phyloP scores from a whole-genome alignment of 768 basidiomycete species.

The Sporobolomyces phaffii region DNA sequence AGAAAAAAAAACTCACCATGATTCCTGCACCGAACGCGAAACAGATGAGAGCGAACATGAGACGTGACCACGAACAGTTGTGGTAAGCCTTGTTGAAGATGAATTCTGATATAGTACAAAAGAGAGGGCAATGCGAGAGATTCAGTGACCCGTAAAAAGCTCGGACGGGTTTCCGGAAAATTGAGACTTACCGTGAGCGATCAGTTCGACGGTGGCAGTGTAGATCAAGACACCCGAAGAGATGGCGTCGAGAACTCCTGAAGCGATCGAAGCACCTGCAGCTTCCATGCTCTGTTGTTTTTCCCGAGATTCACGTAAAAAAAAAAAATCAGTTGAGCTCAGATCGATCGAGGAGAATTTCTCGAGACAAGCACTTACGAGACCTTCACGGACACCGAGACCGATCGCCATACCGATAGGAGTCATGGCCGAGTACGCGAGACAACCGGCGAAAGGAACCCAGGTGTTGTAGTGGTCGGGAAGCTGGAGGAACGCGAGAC shows the following conservation, averaged over 20 bases:
- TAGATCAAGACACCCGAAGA: conserved; percentile 40
- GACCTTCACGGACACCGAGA: conserved; percentile 36
- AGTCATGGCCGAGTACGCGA: conserved; percentile 41
- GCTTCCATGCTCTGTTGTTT: conserved; percentile 25
- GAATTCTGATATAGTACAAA: not conserved
- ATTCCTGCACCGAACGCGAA: conserved; percentile 37
- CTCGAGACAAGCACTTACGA: no score
- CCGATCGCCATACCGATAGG: conserved; percentile 42
- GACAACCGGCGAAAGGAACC: conserved; percentile 28
- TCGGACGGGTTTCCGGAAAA: no score
- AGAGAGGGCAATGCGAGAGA: not conserved
- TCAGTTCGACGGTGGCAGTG: conserved; percentile 36
- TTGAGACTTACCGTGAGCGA: no score
- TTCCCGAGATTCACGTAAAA: no score
- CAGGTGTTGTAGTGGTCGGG: conserved; percentile 15
- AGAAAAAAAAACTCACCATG: no score
- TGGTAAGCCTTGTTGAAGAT: conserved; percentile 12
- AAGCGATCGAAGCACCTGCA: conserved; percentile 25
- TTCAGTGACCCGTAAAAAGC: no score
- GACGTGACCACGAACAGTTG: conserved; percentile 33
- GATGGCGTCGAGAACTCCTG: conserved; percentile 40
- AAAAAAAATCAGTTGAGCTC: no score
- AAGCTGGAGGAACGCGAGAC: conserved; percentile 43
- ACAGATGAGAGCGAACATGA: conserved; percentile 29
- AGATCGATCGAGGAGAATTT: no score